Conservation (phyloP, 257 asterid genomes). For the Striga asiatica region DNA sequence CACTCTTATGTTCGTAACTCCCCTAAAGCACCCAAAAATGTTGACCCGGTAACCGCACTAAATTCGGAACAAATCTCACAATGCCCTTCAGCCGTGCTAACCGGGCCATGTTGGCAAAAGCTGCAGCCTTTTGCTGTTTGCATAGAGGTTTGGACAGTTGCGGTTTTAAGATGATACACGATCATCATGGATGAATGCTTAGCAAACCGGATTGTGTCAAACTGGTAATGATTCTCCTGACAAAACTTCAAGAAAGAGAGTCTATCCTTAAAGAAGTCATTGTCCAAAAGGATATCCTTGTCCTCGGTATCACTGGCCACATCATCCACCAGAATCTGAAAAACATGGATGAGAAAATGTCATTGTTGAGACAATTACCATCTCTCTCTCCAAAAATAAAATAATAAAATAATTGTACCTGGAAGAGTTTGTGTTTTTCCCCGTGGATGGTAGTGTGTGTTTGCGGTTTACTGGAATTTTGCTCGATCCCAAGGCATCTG, state of each 20-base stretch:
- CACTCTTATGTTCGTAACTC: no score
- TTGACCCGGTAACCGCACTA: not conserved
- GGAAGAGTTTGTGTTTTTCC: constrained; percentile 38
- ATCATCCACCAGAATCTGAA: constrained; percentile 31
- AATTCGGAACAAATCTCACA: constrained; percentile 31
- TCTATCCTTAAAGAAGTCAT: constrained; percentile 39
- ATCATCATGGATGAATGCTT: constrained; percentile 90
- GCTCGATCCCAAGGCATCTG: constrained; percentile 36
- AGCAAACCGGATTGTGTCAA: constrained; percentile 60
- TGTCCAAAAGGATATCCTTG: constrained; percentile 31
- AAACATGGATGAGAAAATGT: not conserved
- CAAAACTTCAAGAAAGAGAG: constrained; percentile 56
- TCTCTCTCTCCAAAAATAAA: not conserved
- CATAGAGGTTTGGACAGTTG: constrained; percentile 5
- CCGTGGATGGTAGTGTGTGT: constrained; percentile 36
- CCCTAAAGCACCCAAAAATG: no score
- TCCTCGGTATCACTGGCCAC: constrained; percentile 37
- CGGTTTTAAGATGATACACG: constrained; percentile 35
- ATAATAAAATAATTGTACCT: constrained; percentile 24
- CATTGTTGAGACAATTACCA: no score
- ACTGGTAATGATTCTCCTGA: constrained; percentile 46
- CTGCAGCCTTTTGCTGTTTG: constrained; percentile 25
- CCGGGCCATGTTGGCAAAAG: constrained; percentile 22
- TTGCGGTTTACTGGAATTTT: constrained; percentile 20
- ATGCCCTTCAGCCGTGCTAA: constrained; percentile 21